Conservation (phyloP, 2,329 filamentous ascomycete genomes). For the Pyrenophora graminea region DNA sequence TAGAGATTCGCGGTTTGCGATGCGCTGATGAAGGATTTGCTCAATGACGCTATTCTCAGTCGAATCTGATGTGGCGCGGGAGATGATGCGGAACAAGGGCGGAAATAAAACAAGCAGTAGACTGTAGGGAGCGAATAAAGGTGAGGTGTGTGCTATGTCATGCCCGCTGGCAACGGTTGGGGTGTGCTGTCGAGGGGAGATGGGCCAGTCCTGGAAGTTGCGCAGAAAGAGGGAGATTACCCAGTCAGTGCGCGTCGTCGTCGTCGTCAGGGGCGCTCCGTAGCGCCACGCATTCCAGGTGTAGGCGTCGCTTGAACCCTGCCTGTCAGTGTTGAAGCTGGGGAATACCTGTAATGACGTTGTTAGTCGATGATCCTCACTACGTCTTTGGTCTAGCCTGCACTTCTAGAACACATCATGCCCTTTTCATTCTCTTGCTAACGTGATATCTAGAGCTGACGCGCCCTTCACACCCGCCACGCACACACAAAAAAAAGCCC, state of each 20-base stretch:
- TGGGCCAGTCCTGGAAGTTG: conserved; percentile 12
- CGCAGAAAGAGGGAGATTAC: conserved; percentile 5
- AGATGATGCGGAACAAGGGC: background rate
- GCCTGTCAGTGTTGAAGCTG: background rate
- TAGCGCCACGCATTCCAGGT: conserved; percentile 14
- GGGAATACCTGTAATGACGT: conserved; percentile 16
- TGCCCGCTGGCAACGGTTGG: conserved; percentile 6
- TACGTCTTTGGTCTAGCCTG: conserved; percentile 8
- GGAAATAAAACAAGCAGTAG: background rate
- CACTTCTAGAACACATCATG: conserved; percentile 5
- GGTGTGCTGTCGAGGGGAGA: background rate
- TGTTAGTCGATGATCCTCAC: conserved; percentile 8
- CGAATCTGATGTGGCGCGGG: background rate
- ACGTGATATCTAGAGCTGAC: no score
- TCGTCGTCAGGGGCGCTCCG: conserved; percentile 18
- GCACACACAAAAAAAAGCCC: no score
- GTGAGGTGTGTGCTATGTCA: conserved; percentile 7
- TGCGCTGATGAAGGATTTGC: conserved; percentile 8
- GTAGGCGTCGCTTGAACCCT: conserved; percentile 1
- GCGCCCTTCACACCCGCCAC: no score
- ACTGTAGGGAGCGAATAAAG: background rate
- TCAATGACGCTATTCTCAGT: background rate
- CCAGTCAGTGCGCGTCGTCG: conserved; percentile 12
- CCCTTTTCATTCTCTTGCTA: no score
- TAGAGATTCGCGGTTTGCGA: conserved; percentile 3